Evolutionary conservation across 2,329 filamentous ascomycete species (phyloP).

Genomic region (Setomelanomma holmii): DNA sequence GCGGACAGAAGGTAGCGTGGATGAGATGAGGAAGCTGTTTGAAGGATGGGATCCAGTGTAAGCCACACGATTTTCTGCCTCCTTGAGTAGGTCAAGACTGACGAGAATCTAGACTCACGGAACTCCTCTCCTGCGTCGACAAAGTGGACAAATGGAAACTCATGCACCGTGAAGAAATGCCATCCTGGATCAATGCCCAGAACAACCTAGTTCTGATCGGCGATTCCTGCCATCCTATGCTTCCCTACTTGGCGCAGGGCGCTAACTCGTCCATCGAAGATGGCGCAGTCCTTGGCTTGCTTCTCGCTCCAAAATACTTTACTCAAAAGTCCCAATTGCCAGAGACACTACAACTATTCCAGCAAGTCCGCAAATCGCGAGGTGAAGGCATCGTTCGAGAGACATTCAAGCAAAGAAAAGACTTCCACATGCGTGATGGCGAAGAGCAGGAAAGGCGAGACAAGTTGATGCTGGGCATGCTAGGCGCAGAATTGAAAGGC

Average conservation of each 20-base stretch:
- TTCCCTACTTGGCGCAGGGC: conserved; percentile 50
- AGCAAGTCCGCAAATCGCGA: conserved; percentile 56
- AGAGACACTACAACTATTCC: conserved; percentile 52
- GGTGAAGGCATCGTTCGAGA: conserved; percentile 66
- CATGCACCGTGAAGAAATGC: conserved; percentile 57
- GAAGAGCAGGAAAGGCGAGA: conserved; percentile 66
- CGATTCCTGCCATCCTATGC: conserved; percentile 45
- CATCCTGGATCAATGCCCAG: conserved; percentile 53
- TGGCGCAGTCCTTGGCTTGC: conserved; percentile 67
- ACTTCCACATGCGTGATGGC: conserved; percentile 57
- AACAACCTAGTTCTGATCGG: conserved; percentile 62
- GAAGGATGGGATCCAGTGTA: conserved; percentile 69
- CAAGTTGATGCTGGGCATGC: conserved; percentile 61
- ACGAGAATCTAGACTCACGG: conserved; percentile 18
- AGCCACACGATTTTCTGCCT: conserved; percentile 5
- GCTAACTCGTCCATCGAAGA: conserved; percentile 74
- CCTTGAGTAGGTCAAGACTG: not conserved
- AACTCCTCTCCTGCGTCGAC: conserved; percentile 55
- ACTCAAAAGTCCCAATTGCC: conserved; percentile 35
- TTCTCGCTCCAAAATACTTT: conserved; percentile 51
- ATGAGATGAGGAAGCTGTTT: conserved; percentile 69
- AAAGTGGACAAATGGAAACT: conserved; percentile 74
- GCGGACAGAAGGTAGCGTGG: conserved; percentile 60
- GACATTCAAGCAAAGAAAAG: conserved; percentile 60
- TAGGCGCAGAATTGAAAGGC: conserved; percentile 58